phyloP scores from a whole-genome alignment of 2,329 filamentous ascomycete genomes.

The Penicillium sp. region DNA sequence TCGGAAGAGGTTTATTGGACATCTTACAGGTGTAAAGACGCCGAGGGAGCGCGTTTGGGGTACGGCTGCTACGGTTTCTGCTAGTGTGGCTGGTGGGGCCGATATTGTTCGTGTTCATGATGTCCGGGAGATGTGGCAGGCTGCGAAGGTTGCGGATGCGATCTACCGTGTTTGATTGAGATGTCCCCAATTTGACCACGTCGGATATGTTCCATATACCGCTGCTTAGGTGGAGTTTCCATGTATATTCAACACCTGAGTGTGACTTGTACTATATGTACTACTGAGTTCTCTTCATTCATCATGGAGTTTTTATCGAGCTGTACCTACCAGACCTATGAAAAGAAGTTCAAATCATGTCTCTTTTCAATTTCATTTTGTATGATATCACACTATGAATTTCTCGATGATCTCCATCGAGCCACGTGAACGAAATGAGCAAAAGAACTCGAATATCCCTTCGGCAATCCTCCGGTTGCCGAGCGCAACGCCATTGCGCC shows the following conservation, averaged over 20 bases:
- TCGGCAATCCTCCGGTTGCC: conserved; percentile 12
- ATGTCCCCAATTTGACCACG: not conserved
- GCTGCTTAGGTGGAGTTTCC: too few relatives aligned
- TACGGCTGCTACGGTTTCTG: conserved; percentile 82
- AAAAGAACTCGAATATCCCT: conserved; percentile 7
- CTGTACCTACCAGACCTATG: not conserved
- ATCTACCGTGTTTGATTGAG: conserved; percentile 63
- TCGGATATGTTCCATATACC: too few relatives aligned
- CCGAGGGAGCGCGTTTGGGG: conserved; percentile 73
- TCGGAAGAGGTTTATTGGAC: conserved; percentile 84
- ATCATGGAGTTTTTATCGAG: conserved; percentile 18
- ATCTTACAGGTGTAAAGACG: conserved; percentile 69
- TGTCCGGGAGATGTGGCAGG: conserved; percentile 77
- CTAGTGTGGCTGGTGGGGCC: conserved; percentile 79
- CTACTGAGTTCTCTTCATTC: conserved; percentile 23
- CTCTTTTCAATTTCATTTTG: conserved; percentile 6
- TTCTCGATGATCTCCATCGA: conserved; percentile 25
- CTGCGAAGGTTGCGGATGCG: conserved; percentile 86
- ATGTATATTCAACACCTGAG: conserved; percentile 26
- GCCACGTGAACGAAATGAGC: conserved; percentile 19
- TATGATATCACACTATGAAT: conserved; percentile 15
- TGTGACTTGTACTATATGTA: conserved; percentile 11
- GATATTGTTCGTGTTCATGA: conserved; percentile 94
- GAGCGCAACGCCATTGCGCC: not conserved
- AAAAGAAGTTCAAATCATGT: not conserved